Base-by-base conservation (phyloP, 768 basidiomycete species). In the Thelephora aurantiotincta region DNA sequence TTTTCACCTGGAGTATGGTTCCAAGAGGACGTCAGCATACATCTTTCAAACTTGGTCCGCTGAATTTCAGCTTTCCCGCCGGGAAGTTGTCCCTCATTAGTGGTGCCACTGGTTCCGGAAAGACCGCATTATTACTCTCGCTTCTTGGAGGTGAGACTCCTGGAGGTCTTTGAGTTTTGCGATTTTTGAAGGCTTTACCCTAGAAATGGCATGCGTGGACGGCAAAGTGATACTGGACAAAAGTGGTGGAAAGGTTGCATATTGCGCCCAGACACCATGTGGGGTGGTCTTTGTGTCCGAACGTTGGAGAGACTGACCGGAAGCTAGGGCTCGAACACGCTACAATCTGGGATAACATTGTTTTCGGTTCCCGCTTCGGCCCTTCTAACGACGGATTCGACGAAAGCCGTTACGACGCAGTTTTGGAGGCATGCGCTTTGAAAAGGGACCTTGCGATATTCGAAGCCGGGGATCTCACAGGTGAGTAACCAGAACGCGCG, bases 291-390 rank as follows among this genome's bases (percentile, higher is more conserved):
- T 1, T 20, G 5, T 33, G 11, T 38, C 19, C 45, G 11, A 33
- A 26, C 30, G 18, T 16, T 5, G 38, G 12, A 14, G 35, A 19
- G 41, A 23, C 30, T 43, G 22, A 60, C 57, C 46, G 55, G 59
- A 44, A 46, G 50, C 38, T 43, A 68, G 84, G 82, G 82, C 70
- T 88, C 6, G 79, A 85, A 57, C 82, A 87, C 58, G 84, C 82
- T 1, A 83, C 84, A 0, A 86, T 91, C 49, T 68, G 75, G 18
- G 85, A 87, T 48, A 88, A 89, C 57, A 84, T 93, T 52, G 60
- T 85, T 12, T 93, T 88, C 62, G 78, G 79, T 1, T 70, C 75
- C 1, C 62, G 68, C 2, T 69, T 66, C 52, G 26, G 26, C 9
- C 26, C 26, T 30, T 30, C 26, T 9, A 30, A 30, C 26, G 26